Percentiles rank a stretch among this genome's conserved stretches.
phyloP scores from a whole-genome alignment of 352 stramenopile genomes.

The Pythium guiyangense region DNA sequence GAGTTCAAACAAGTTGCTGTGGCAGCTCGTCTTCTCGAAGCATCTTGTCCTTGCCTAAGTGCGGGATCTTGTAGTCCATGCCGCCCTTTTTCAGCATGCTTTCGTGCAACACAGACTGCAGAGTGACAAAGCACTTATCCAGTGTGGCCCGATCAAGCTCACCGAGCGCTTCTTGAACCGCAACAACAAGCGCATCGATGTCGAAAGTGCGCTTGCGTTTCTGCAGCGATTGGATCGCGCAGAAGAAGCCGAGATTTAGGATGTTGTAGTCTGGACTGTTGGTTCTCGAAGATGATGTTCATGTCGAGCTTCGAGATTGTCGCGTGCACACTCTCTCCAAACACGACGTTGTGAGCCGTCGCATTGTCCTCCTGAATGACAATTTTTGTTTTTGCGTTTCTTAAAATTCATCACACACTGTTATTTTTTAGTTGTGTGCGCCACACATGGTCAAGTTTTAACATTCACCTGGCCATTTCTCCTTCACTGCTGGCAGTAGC shows the following conservation, averaged over 20 bases:
- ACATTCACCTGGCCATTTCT: not conserved
- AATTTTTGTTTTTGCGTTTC: not conserved
- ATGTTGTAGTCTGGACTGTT: conserved; percentile 6
- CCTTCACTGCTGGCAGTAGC: not conserved
- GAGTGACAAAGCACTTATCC: not conserved
- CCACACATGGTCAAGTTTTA: not conserved
- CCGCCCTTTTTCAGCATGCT: not conserved
- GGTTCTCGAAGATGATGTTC: not conserved
- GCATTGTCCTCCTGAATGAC: conserved; percentile 7
- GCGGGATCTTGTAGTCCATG: not conserved
- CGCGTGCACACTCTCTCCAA: not conserved
- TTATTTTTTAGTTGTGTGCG: not conserved
- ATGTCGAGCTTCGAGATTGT: not conserved
- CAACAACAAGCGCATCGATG: not conserved
- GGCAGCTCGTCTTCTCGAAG: not conserved
- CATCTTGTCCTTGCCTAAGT: not conserved
- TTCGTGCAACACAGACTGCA: not conserved
- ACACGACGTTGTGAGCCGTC: not conserved
- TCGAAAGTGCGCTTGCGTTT: not conserved
- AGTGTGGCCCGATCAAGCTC: not conserved
- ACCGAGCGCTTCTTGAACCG: not conserved
- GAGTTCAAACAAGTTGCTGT: not conserved
- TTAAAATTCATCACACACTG: not conserved
- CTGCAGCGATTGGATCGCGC: conserved; percentile 3
- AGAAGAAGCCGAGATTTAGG: conserved; percentile 3